phyloP scores from a whole-genome alignment of 352 stramenopile genomes.

The Phytophthora kernoviae region DNA sequence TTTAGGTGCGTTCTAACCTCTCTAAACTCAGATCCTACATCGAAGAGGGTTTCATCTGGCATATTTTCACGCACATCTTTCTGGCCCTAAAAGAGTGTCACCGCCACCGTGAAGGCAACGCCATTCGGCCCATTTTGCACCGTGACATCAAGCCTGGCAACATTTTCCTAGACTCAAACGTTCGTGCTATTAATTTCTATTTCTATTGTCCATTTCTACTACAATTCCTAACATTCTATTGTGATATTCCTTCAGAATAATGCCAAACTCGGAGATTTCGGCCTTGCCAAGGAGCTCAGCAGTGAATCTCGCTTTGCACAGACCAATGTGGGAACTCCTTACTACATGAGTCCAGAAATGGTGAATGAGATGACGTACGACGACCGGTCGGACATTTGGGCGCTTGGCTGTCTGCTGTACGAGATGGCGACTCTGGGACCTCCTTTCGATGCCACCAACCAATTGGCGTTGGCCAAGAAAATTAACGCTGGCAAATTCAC shows the following conservation, averaged over 20 bases:
- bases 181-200: conserved; percentile 35
- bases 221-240: conserved; percentile 12
- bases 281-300: conserved; percentile 90
- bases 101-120: conserved; percentile 83
- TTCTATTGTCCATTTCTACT: not conserved
- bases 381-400: conserved; percentile 93
- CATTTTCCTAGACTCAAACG: conserved; percentile 92
- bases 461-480: conserved; percentile 92
- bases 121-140: conserved; percentile 85
- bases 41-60: conserved; percentile 94
- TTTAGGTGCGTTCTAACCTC: conserved; percentile 4
- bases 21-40: conserved; percentile 73
- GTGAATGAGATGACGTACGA: conserved; percentile 94
- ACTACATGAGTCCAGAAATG: conserved; percentile 94
- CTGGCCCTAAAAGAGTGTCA: conserved; percentile 92
- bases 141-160: conserved; percentile 93
- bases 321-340: conserved; percentile 92
- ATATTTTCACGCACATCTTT: conserved; percentile 93
- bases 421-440: conserved; percentile 89
- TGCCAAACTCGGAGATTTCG: conserved; percentile 92
- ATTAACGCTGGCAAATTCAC: conserved; percentile 93
- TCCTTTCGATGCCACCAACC: conserved; percentile 93
- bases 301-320: conserved; percentile 90
- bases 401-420: conserved; percentile 90
- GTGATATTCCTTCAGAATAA: conserved; percentile 66